These are phyloP conservation scores for Boletus sp. DNA, from an alignment of 768 basidiomycete species.

Conservation along the genomic window DNA sequence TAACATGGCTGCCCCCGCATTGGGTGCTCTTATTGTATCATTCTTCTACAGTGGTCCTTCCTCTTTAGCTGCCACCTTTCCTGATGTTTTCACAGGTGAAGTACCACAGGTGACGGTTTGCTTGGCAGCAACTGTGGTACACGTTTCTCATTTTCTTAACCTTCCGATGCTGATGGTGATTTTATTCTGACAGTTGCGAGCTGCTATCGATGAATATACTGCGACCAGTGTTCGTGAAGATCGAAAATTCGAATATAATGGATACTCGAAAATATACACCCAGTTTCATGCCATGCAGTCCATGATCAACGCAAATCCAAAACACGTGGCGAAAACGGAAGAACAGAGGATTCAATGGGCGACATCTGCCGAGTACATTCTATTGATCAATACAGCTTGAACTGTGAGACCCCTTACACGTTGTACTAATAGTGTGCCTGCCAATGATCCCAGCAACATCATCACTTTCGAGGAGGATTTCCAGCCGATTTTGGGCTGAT, in stretches of 20 bases:
- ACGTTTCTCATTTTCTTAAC: not conserved
- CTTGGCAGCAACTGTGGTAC: not conserved
- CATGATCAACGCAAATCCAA: not conserved
- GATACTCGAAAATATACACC: not conserved
- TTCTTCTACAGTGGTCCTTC: not conserved
- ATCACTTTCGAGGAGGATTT: not conserved
- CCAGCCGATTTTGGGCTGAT: not conserved
- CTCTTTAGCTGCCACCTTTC: not conserved
- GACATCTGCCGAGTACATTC: not conserved
- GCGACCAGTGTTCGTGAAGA: not conserved
- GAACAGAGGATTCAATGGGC: not conserved
- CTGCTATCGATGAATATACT: not conserved
- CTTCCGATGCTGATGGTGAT: not conserved
- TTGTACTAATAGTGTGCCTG: not conserved
- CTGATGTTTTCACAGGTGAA: not conserved
- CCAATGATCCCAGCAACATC: not conserved
- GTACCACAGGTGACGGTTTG: not conserved
- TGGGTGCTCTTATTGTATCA: not conserved
- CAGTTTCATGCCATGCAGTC: not conserved
- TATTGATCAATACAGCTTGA: not conserved
- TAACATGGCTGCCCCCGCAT: not conserved
- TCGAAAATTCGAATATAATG: not conserved
- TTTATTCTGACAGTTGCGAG: not conserved
- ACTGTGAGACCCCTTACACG: not conserved
- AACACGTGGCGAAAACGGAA: not conserved